Evolutionary conservation across 2,329 filamentous ascomycete genomes (phyloP).

Genomic region (Trichophyton simii): DNA sequence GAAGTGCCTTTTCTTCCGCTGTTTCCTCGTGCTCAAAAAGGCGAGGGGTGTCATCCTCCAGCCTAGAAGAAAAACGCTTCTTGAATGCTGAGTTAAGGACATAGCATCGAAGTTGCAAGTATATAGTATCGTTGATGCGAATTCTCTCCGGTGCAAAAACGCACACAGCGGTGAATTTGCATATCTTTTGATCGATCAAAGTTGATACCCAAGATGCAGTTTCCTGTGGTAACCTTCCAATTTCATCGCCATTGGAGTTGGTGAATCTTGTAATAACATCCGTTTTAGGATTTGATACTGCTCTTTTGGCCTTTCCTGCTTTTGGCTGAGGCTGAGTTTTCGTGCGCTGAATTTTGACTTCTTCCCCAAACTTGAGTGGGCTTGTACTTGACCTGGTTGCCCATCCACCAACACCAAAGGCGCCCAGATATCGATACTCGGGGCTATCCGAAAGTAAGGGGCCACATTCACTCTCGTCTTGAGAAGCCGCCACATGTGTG

Average conservation of each 20-base stretch:
- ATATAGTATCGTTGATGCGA: slow-evolving; percentile 87
- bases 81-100: slow-evolving; percentile 65
- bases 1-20: slow-evolving; percentile 66
- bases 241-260: slow-evolving; percentile 62
- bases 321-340: slow-evolving; percentile 52
- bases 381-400: slow-evolving; percentile 69
- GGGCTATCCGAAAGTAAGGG: slow-evolving; percentile 28
- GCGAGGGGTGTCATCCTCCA: slow-evolving; percentile 54
- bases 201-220: slow-evolving; percentile 84
- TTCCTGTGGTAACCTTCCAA: slow-evolving; percentile 78
- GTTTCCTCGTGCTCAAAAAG: slow-evolving; percentile 80
- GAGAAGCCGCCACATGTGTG: background rate
- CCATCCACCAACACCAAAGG: slow-evolving; percentile 87
- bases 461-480: background rate
- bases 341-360: slow-evolving; percentile 75
- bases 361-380: slow-evolving; percentile 67
- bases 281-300: slow-evolving; percentile 50
- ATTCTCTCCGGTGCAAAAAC: slow-evolving; percentile 79
- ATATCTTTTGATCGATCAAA: slow-evolving; percentile 79
- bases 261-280: slow-evolving; percentile 91
- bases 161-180: slow-evolving; percentile 72
- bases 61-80: slow-evolving; percentile 46
- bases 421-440: slow-evolving; percentile 64
- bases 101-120: slow-evolving; percentile 70
- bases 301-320: slow-evolving; percentile 35